Percentiles rank a stretch among this genome's conserved stretches.
Evolutionary conservation across 768 basidiomycete genomes (phyloP).

Genomic region (Phaeotremella fagi): DNA sequence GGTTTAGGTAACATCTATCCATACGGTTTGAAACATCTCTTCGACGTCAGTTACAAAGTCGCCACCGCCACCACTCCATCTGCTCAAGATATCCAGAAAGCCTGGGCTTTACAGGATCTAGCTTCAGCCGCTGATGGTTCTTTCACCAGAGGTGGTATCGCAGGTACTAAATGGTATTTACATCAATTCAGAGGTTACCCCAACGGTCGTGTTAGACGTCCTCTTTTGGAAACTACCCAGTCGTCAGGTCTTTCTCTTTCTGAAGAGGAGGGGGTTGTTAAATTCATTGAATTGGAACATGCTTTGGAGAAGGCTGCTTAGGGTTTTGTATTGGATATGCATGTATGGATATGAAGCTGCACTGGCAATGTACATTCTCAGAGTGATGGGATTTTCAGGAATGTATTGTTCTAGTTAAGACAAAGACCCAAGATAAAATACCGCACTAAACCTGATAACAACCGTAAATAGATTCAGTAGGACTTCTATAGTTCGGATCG

Average conservation of each 20-base stretch:
- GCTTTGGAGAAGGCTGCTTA: slow-evolving; percentile 29
- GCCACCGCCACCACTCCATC: slow-evolving; percentile 52
- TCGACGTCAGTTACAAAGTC: slow-evolving; percentile 60
- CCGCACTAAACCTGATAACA: slow-evolving; percentile 5
- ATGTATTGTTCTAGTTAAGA: no score
- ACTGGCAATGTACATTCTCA: no score
- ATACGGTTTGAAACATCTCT: slow-evolving; percentile 59
- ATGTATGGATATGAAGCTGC: neutral
- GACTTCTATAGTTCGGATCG: slow-evolving; percentile 7
- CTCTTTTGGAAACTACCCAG: slow-evolving; percentile 63
- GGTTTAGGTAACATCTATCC: slow-evolving; percentile 72
- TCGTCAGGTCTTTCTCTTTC: slow-evolving; percentile 61
- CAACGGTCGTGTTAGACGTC: slow-evolving; percentile 54
- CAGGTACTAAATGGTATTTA: slow-evolving; percentile 77
- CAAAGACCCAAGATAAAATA: neutral
- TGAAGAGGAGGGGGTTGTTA: slow-evolving; percentile 67
- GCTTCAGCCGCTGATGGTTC: slow-evolving; percentile 75
- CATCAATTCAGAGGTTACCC: slow-evolving; percentile 71
- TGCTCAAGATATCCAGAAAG: slow-evolving; percentile 58
- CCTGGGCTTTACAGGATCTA: slow-evolving; percentile 71
- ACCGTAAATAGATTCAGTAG: slow-evolving; percentile 16
- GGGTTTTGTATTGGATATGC: neutral
- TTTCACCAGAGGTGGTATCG: slow-evolving; percentile 67
- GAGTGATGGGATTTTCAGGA: no score
- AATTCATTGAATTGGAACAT: slow-evolving; percentile 61